These are phyloP conservation scores for Pseudogymnoascus sp. DNA, from an alignment of 2,329 filamentous ascomycete genomes.

Conservation along the genomic window DNA sequence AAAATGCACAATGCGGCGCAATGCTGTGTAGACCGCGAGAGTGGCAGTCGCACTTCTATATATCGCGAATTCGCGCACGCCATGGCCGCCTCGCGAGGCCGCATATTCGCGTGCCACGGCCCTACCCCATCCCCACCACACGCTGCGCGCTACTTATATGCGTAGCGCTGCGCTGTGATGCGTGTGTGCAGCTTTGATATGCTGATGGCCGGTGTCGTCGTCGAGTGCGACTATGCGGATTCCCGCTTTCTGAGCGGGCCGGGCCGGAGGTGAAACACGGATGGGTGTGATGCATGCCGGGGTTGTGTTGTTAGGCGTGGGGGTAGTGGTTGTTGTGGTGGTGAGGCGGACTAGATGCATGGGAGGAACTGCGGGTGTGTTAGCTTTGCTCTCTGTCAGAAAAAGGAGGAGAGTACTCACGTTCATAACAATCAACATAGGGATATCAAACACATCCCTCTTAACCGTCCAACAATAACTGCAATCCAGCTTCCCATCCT, in stretches of 20 bases:
- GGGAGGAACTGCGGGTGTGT: constrained; percentile 34
- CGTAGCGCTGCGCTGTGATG: neutral
- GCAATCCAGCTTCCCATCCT: constrained; percentile 87
- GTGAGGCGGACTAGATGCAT: constrained; percentile 33
- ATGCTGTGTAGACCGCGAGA: neutral
- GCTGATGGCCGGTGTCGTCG: neutral
- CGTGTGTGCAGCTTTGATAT: neutral
- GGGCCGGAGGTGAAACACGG: neutral
- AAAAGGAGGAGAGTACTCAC: constrained; percentile 50
- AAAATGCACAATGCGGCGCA: neutral
- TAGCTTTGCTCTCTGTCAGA: constrained; percentile 12
- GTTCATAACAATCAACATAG: constrained; percentile 97
- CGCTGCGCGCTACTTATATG: no score
- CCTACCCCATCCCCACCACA: no score
- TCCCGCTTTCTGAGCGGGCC: neutral
- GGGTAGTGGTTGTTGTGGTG: constrained; percentile 12
- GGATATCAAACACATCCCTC: constrained; percentile 94
- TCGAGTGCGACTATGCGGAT: neutral
- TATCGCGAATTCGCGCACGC: neutral
- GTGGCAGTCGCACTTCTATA: neutral
- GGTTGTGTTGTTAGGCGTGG: neutral
- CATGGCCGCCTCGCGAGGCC: no score
- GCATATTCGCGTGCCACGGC: neutral
- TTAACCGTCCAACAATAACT: constrained; percentile 97
- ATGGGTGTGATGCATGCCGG: no score